Percentiles rank a stretch among this genome's conserved stretches.
Evolutionary conservation across 257 asterid genomes (phyloP).

Genomic region (Prunella vulgaris): DNA sequence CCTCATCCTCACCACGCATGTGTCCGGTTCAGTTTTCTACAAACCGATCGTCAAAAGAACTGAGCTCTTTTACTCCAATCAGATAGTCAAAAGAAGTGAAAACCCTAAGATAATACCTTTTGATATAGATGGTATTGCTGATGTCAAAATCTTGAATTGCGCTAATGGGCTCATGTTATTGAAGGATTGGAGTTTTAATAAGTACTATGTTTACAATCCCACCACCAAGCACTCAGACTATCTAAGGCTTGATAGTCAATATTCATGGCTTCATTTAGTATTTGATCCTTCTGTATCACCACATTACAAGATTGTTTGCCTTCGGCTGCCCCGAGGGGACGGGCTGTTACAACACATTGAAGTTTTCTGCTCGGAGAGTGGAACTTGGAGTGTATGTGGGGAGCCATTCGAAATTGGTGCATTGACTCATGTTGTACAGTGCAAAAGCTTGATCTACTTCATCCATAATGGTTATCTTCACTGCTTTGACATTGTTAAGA

Average conservation of each 20-base stretch:
- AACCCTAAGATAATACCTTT: not conserved
- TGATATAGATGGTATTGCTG: not conserved
- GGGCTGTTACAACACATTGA: not conserved
- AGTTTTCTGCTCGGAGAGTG: not conserved
- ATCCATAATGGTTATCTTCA: not conserved
- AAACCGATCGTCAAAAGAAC: too few species aligned
- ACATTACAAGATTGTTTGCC: not conserved
- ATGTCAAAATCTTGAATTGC: too few species aligned
- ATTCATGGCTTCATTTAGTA: not conserved
- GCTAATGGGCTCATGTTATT: not conserved
- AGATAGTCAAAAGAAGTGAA: not conserved
- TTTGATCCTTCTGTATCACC: not conserved
- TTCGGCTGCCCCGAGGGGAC: not conserved
- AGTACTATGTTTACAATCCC: not conserved
- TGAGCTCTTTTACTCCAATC: not conserved
- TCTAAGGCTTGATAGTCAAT: not conserved
- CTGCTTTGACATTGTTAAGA: not conserved
- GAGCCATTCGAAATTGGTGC: not conserved
- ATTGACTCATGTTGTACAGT: too few species aligned
- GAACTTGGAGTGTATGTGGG: not conserved
- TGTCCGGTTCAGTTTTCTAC: too few species aligned
- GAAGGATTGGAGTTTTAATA: too few species aligned
- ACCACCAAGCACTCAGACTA: not conserved
- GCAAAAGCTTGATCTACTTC: not conserved
- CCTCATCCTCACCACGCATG: not conserved